Conservation (phyloP, 306 rosid species). For the Begonia loranthoides region DNA sequence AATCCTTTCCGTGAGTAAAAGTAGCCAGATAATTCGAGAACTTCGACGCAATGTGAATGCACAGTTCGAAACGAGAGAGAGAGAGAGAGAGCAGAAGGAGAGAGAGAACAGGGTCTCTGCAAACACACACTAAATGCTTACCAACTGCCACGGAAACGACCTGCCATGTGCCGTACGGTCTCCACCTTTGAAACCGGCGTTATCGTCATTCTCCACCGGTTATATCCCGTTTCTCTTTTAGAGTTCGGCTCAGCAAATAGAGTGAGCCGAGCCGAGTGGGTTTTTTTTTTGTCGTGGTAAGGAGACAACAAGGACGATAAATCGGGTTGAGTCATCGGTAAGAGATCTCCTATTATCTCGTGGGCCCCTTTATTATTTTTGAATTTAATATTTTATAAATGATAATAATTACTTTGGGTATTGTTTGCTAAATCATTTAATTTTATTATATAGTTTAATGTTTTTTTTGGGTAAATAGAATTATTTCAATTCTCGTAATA, state of each 20-base stretch:
- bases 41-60: too few relatives aligned
- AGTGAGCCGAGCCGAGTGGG: background rate
- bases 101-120: slow-evolving; percentile 3
- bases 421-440: too few relatives aligned
- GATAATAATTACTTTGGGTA: too few relatives aligned
- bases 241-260: background rate
- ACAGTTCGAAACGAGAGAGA: background rate
- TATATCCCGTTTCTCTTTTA: background rate
- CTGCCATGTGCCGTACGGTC: slow-evolving; percentile 44
- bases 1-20: too few relatives aligned
- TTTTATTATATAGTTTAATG: too few relatives aligned
- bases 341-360: background rate
- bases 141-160: slow-evolving; percentile 62
- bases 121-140: slow-evolving; percentile 45
- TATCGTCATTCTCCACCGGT: slow-evolving; percentile 10
- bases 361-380: too few relatives aligned
- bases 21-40: too few relatives aligned
- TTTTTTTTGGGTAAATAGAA: too few relatives aligned
- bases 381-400: too few relatives aligned
- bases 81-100: background rate
- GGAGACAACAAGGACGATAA: background rate
- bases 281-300: background rate
- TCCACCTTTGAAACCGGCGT: slow-evolving; percentile 21
- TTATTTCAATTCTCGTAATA: too few relatives aligned
- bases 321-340: background rate